Base-by-base conservation (phyloP, 352 stramenopile species). In the Phytophthora megakarya region DNA sequence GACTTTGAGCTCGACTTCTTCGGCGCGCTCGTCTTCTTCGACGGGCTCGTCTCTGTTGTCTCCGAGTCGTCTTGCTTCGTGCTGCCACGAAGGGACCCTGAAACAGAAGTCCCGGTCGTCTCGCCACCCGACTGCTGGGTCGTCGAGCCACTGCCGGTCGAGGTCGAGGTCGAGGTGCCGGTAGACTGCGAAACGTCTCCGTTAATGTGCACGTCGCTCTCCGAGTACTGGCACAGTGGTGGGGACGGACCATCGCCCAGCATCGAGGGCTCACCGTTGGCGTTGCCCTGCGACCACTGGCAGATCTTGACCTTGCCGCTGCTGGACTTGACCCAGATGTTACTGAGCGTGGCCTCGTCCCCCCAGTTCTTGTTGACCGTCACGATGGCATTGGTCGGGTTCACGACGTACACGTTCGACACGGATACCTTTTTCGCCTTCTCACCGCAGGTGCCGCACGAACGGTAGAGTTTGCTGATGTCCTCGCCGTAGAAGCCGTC, bases 331-430 rank as follows among this genome's bases (percentile, higher is more conserved):
- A 75, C 62, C 30, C 70, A 73, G 39, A 83, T 57, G 62, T 80
- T 70, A 30, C 61, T 76, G 2, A 76, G 48, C 28, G 45, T 77
- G 25, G 68, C 65, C 47, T 69, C 30, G 51, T 81, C 72, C 5
- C 49, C 49, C 39, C 60, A 72, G 64, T 81, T 78, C 35, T 65
- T 53, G 64, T 78, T 78, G 22, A 80, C 68, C 16, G 73, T 77
- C n/a, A 81, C 59, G 13, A 79, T 33, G 15, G 50, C 65, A 8
- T 68, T 51, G 42, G 64, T 56, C 18, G 72, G 72, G 46, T 75
- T 51, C 21, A 77, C 54, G 2, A 60, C 57, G 39, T 67, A 67
- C 32, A 76, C 67, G 33, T 78, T 80, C 12, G 46, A 53, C 5
- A 80, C 28, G 10, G 62, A 55, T 21, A 81, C 64, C 12, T 51